These are phyloP conservation scores for Clitopilus hobsonii DNA, from an alignment of 768 basidiomycete genomes.

Conservation along the genomic window DNA sequence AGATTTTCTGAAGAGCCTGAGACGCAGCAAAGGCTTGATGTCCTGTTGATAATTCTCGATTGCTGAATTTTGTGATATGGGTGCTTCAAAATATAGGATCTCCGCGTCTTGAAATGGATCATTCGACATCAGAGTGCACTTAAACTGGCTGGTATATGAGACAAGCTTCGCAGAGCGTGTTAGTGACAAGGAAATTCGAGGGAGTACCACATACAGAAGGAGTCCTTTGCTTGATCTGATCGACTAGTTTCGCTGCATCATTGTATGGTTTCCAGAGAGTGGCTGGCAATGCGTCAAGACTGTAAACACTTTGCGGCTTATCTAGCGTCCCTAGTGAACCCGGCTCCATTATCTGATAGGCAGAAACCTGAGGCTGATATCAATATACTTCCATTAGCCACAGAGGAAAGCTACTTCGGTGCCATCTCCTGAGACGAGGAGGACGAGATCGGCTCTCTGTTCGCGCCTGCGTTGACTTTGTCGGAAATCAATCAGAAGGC, in stretches of 20 bases:
- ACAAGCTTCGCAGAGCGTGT: conserved; percentile 30
- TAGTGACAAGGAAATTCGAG: not conserved
- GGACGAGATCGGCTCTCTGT: conserved; percentile 39
- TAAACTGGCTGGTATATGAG: conserved; percentile 30
- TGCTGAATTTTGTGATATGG: not conserved
- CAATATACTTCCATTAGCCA: not conserved
- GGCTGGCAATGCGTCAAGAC: conserved; percentile 31
- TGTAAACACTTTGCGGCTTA: conserved; percentile 33
- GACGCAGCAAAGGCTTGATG: conserved; percentile 25
- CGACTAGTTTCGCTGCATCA: conserved; percentile 37
- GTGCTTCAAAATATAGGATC: conserved; percentile 16
- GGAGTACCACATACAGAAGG: conserved; percentile 35
- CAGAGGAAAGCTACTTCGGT: conserved; percentile 18
- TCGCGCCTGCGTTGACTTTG: conserved; percentile 46
- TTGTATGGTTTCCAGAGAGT: conserved; percentile 41
- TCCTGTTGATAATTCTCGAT: not conserved
- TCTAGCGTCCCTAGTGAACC: conserved; percentile 45
- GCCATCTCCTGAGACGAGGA: conserved; percentile 36
- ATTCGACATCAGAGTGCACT: conserved; percentile 51
- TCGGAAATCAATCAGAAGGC: conserved; percentile 53
- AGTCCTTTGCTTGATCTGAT: conserved; percentile 47
- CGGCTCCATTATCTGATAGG: conserved; percentile 45
- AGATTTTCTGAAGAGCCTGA: conserved; percentile 30
- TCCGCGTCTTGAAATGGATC: conserved; percentile 44
- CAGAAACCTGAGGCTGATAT: conserved; percentile 28